Evolutionary conservation across 257 asterid genomes (phyloP), one percentile per base, ranked within the genome.

Genomic region (Solanum clarkiae): DNA sequence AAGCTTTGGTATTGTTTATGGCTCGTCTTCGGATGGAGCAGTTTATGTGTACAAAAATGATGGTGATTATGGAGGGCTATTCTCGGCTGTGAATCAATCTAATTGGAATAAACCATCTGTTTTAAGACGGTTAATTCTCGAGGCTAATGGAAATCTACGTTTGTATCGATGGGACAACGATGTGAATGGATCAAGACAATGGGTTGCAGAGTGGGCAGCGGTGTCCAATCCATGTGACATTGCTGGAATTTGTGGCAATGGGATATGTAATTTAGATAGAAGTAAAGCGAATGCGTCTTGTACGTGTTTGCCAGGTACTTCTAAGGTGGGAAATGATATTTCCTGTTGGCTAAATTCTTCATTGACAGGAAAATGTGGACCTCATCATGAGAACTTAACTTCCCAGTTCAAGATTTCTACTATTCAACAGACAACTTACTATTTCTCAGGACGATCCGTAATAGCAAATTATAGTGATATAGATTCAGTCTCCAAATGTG

Each of bases 161-260:
- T 42, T 95, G 80, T 94, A 95, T 54, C 86, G 97, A 60, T 94
- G 99, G 99, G 99, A 92, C 82, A 85, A 88, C 44, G 94, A 94
- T 86, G 92, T 93, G 22, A 93, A 94, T 49, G 99, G 98, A 13
- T 92, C 99, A 0, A 87, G 91, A 11, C 97, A 92, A 79, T 95
- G 99, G 98, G 98, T 94, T 13, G 85, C 97, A 5, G 99, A 95
- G 83, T 94, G 99, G 99, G 98, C 98, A 4, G 98, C 98, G 0
- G 97, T 93, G 53, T 93, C 98, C 15, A 94, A 89, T 26, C 99
- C 98, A 0, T 94, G 99, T 83, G 91, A 80, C 62, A 94, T 96
- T 68, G 95, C 96, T 53, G 99, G 98, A 1, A 91, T 92, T 51
- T 96, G 99, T 51, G 98, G 98, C 56, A 89, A 91, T 55, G 99